A percentile compares a stretch with the other conserved stretches of the same genome.
Evolutionary conservation across 257 asterid species (phyloP).

Genomic region (Hygrophila difformis): DNA sequence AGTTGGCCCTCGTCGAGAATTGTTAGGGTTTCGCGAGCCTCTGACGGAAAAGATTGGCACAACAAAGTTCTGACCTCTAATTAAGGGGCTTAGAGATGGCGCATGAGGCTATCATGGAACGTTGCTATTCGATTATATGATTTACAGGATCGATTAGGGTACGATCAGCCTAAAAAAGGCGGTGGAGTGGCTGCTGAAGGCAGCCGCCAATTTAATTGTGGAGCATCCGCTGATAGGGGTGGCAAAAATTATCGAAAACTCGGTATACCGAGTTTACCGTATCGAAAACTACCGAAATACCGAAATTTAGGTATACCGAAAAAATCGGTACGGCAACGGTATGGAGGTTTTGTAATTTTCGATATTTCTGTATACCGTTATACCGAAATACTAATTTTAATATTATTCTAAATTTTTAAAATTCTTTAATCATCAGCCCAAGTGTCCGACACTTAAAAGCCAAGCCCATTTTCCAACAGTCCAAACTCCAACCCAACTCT

Average conservation of each 20-base stretch:
- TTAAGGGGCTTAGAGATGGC: conserved; percentile 69
- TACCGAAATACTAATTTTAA: no score
- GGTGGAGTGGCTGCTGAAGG: conserved; percentile 82
- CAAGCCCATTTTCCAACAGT: no score
- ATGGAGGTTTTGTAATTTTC: no score
- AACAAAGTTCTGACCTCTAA: conserved; percentile 81
- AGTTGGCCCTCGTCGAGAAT: conserved; percentile 61
- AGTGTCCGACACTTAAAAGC: no score
- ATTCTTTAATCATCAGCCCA: conserved; percentile 31
- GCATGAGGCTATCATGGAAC: conserved; percentile 64
- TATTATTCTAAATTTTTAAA: no score
- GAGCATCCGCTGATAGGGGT: conserved; percentile 83
- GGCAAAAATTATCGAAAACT: no score
- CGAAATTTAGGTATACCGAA: no score
- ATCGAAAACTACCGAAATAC: no score
- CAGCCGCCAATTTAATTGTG: conserved; percentile 53
- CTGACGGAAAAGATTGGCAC: conserved; percentile 80
- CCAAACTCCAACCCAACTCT: no score
- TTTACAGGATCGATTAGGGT: conserved; percentile 75
- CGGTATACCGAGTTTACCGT: no score
- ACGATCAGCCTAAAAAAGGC: conserved; percentile 91
- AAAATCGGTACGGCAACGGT: no score
- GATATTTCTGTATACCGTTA: no score
- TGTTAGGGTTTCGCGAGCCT: conserved; percentile 67
- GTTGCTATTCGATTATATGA: conserved; percentile 83